Evolutionary conservation across 108 stramenopile species (phyloP), one percentile per base, ranked within the genome.

Genomic region (Aurantiochytrium sp.): DNA sequence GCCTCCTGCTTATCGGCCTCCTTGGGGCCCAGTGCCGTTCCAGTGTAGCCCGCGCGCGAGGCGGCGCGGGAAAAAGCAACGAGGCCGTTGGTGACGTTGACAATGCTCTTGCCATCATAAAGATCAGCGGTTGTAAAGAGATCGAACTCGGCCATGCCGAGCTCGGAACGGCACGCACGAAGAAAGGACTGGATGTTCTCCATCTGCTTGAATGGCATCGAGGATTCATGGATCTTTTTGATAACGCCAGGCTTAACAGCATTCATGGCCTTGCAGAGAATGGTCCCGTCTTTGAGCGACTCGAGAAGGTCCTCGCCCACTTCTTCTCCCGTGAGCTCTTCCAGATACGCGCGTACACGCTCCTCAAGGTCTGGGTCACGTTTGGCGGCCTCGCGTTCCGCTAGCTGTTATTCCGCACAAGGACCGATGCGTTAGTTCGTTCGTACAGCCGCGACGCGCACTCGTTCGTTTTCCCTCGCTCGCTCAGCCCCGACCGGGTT

Each of bases 141-240:
- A 21, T 92, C 91, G 72, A 91, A 58, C 91, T 91, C 92, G 58
- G 92, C 58, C 44, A 93, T 91, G 53, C 92, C 92, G 21, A 92
- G 89, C 43, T 89, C 89, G 21, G 88, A 47, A 5, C 92, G 60
- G 93, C 92, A 93, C 23, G 59, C 92, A 4, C 21, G 19, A 45
- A 93, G 90, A 87, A 92, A 93, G 49, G 58, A 64, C 43, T 72
- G 43, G 49, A 93, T 93, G 83, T 93, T 93, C 89, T 93, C 93
- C 92, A 93, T 91, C 88, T 93, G 92, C 76, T 91, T 90, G 64
- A 93, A 93, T 10, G 92, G 91, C 59, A 91, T 91, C 55, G 44
- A 47, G 43, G 83, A 47, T 8, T 55, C 14, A 71, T 92, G 89
- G 60, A 93, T 89, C 58, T 87, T 90, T 28, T 90, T 89, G 44